These are phyloP conservation scores for Heliamphora pulchella DNA, from an alignment of 179 eudicot genomes.

Conservation along the genomic window DNA sequence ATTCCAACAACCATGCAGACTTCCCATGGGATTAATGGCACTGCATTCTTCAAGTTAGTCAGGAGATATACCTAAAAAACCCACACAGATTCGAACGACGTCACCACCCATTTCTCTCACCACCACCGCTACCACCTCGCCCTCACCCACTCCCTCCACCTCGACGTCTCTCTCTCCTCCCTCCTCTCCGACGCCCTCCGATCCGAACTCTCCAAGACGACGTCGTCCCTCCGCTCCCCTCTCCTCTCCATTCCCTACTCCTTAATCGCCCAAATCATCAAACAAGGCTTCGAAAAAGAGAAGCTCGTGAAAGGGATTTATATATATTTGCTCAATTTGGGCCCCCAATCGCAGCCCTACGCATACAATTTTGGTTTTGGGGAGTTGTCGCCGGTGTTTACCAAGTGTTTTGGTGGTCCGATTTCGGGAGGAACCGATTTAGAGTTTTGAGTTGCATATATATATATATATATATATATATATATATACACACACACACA, in stretches of 20 bases:
- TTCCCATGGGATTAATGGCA: not conserved
- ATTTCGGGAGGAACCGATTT: too few relatives aligned
- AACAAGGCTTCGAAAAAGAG: conserved; percentile 31
- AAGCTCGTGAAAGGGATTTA: conserved; percentile 34
- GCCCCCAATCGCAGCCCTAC: conserved; percentile 51
- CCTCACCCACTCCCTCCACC: conserved; percentile 35
- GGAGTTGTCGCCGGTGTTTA: conserved; percentile 47
- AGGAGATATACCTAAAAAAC: not conserved
- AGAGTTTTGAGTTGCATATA: too few relatives aligned
- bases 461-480: too few relatives aligned
- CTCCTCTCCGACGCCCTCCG: conserved; percentile 30
- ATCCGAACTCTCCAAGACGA: conserved; percentile 21
- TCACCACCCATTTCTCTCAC: conserved; percentile 30
- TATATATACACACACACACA: too few relatives aligned
- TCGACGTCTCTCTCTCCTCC: conserved; percentile 34
- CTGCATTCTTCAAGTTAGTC: not conserved
- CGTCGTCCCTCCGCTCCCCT: conserved; percentile 49
- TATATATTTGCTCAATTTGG: conserved; percentile 58
- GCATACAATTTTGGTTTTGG: conserved; percentile 58
- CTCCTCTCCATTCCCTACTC: conserved; percentile 39
- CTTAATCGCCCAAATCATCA: conserved; percentile 41
- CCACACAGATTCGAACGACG: conserved; percentile 6
- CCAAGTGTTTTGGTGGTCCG: conserved; percentile 48
- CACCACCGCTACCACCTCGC: conserved; percentile 37
- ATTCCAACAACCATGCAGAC: not conserved